Conservation (phyloP, 345 rosid species). For the Cardamine chenopodiifolia region DNA sequence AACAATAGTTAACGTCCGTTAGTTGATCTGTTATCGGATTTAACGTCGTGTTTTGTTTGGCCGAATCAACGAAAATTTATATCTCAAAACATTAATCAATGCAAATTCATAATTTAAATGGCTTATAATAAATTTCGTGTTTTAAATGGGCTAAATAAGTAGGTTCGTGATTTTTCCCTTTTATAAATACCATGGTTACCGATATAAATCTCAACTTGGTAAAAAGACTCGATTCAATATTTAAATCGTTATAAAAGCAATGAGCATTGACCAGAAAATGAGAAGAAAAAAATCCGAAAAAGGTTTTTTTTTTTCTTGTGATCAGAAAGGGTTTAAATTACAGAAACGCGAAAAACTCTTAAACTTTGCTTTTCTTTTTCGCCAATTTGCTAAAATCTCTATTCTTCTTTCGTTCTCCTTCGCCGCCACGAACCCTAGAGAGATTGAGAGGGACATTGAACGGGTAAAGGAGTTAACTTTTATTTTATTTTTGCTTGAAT, state of each 20-base stretch:
- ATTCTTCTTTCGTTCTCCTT: not conserved
- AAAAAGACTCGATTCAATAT: constrained; percentile 20
- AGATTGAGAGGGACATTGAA: constrained; percentile 32
- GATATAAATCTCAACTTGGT: not conserved
- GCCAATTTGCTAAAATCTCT: constrained; percentile 28
- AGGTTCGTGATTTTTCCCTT: too few species aligned
- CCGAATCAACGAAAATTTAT: too few species aligned
- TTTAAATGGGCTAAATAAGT: too few species aligned
- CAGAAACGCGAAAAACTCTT: constrained; percentile 16
- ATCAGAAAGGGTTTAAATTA: not conserved
- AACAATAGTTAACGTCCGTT: too few species aligned
- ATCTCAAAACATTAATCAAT: too few species aligned
- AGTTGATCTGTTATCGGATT: too few species aligned
- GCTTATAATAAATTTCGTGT: too few species aligned
- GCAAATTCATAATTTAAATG: too few species aligned
- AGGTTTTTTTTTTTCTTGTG: too few species aligned
- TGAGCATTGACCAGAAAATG: constrained; percentile 24
- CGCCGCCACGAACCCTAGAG: constrained; percentile 31
- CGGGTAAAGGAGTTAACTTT: constrained; percentile 19
- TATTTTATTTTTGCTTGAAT: not conserved
- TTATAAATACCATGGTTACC: too few species aligned
- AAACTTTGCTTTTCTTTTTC: constrained; percentile 14
- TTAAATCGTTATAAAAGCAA: not conserved
- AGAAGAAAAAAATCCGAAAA: not conserved
- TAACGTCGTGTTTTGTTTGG: too few species aligned